Percentiles rank a stretch among this genome's conserved stretches.
These are phyloP conservation scores for Chenopodium suecicum DNA, from an alignment of 148 eudicot genomes.

Conservation along the genomic window DNA sequence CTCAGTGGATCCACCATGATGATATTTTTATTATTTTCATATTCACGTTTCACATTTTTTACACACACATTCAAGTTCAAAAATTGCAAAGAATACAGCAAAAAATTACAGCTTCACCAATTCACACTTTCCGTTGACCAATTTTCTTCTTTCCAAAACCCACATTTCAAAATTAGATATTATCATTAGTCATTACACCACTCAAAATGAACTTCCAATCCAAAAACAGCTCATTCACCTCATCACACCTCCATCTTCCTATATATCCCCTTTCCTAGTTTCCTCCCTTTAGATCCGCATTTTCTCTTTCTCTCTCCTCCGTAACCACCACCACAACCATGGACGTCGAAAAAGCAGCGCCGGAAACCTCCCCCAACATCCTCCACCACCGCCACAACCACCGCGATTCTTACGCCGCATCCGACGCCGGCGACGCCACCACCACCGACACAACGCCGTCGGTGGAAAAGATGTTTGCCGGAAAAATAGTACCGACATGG, in stretches of 20 bases:
- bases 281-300: background rate
- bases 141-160: no score
- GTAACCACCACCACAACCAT: background rate
- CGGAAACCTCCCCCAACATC: background rate
- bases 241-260: background rate
- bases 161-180: no score
- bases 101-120: no score
- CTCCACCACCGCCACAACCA: background rate
- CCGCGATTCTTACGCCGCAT: background rate
- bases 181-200: no score
- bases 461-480: constrained; percentile 32
- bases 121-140: no score
- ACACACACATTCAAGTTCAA: no score
- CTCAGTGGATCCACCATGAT: no score
- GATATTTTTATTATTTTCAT: no score
- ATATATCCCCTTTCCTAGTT: background rate
- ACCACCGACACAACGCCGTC: background rate
- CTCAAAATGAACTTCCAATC: background rate
- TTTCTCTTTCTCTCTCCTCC: background rate
- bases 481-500: constrained; percentile 36
- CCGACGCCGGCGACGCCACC: background rate
- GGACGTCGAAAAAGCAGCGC: background rate
- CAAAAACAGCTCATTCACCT: background rate
- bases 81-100: no score
- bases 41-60: no score